A percentile compares a stretch with the other conserved stretches of the same genome.
These are phyloP conservation scores for Pseudogymnoascus sp. DNA, from an alignment of 2,329 filamentous ascomycete genomes.

Conservation along the genomic window DNA sequence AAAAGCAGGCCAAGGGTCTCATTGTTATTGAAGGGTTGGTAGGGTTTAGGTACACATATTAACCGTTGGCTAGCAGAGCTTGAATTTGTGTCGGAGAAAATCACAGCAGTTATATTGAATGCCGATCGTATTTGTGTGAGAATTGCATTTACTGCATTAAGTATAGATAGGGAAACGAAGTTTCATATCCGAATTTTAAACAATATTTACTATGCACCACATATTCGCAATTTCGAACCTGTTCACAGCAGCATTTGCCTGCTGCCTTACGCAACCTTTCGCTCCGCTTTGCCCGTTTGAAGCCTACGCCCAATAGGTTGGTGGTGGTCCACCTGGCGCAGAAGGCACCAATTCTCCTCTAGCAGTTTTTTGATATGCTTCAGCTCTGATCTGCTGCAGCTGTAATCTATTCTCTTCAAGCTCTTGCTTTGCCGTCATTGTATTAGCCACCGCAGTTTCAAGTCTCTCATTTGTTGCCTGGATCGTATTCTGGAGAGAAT, in stretches of 20 bases:
- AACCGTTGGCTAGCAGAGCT: not conserved
- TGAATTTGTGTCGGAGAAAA: not conserved
- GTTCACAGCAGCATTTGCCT: too few species aligned
- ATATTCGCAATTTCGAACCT: too few species aligned
- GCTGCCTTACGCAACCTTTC: too few species aligned
- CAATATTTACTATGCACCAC: not conserved
- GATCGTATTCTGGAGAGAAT: slow-evolving; percentile 27
- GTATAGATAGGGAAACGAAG: not conserved
- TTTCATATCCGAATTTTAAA: not conserved
- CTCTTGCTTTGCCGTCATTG: slow-evolving; percentile 23
- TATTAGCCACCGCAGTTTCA: slow-evolving; percentile 24
- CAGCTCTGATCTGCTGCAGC: slow-evolving; percentile 38
- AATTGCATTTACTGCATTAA: not conserved
- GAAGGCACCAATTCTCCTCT: slow-evolving; percentile 10
- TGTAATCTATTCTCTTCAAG: slow-evolving; percentile 30
- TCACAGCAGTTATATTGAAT: not conserved
- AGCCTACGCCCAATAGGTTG: not conserved
- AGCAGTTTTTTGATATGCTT: slow-evolving; percentile 32
- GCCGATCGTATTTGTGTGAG: not conserved
- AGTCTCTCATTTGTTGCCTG: slow-evolving; percentile 27
- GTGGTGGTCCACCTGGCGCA: not conserved
- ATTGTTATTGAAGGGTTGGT: slow-evolving; percentile 22
- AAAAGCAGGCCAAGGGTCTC: slow-evolving; percentile 21
- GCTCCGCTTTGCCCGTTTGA: not conserved
- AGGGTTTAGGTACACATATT: slow-evolving; percentile 21